A percentile compares a stretch with the other conserved stretches of the same genome.
Evolutionary conservation across 495 filamentous ascomycete genomes (phyloP).

Genomic region (Delitschia confertaspora): DNA sequence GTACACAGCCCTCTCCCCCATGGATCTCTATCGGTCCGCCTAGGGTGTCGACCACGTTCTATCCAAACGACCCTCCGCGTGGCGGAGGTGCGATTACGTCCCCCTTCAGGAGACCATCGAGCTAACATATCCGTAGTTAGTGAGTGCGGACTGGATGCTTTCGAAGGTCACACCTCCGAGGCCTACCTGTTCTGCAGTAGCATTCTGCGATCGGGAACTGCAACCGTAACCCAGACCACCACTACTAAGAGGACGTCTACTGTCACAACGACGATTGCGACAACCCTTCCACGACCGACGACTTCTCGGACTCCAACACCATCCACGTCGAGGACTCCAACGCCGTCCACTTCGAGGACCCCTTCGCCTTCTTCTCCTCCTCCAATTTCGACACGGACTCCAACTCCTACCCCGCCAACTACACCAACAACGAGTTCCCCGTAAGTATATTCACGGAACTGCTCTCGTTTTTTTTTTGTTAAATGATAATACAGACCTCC

Average conservation of each 20-base stretch:
- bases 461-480: too few relatives aligned
- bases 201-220: conserved; percentile 12
- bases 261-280: conserved; percentile 4
- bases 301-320: conserved; percentile 1
- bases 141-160: conserved; percentile 19
- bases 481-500: conserved; percentile 1
- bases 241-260: conserved; percentile 13
- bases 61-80: conserved; percentile 2
- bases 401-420: conserved; percentile 1
- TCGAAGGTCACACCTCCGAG: conserved; percentile 16
- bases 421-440: conserved; percentile 1
- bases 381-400: conserved; percentile 1
- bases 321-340: conserved; percentile 7
- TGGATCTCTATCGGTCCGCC: conserved; percentile 2
- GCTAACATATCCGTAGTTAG: conserved; percentile 6
- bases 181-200: conserved; percentile 21
- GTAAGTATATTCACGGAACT: conserved; percentile 5
- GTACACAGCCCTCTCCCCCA: conserved; percentile 7
- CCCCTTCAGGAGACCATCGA: not conserved
- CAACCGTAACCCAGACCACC: conserved; percentile 5
- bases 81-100: not conserved
- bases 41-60: conserved; percentile 6
- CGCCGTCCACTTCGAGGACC: conserved; percentile 6
- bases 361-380: conserved; percentile 4
- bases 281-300: conserved; percentile 13